These are phyloP conservation scores for Candida wancherniae DNA, from an alignment of 805 yeast genomes.

Conservation along the genomic window DNA sequence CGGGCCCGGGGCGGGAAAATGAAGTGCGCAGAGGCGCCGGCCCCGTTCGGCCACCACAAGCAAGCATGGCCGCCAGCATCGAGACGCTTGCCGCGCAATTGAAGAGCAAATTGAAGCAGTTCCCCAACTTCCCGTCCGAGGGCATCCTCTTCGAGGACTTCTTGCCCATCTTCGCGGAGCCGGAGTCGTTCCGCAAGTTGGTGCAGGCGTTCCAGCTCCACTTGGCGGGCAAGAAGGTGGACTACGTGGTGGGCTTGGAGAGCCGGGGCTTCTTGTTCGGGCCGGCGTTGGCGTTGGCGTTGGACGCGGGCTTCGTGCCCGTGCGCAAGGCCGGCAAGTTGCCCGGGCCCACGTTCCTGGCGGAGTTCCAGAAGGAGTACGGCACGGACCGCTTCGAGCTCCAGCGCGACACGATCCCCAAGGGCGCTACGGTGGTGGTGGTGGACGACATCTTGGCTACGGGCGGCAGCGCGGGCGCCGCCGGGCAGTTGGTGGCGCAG, in stretches of 20 bases:
- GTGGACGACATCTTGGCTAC: constrained; percentile 98
- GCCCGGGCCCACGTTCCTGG: constrained; percentile 77
- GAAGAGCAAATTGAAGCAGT: constrained; percentile 48
- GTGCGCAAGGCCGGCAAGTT: constrained; percentile 93
- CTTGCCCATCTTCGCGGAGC: constrained; percentile 85
- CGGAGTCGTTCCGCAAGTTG: constrained; percentile 74
- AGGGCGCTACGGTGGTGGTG: constrained; percentile 75
- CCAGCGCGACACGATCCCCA: constrained; percentile 75
- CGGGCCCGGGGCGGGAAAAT: not conserved
- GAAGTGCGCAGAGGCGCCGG: not conserved
- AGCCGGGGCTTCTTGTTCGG: constrained; percentile 97
- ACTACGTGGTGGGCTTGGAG: constrained; percentile 90
- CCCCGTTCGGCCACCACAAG: not conserved
- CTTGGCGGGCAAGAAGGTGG: constrained; percentile 63
- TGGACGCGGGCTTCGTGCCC: constrained; percentile 90
- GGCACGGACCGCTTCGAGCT: constrained; percentile 87
- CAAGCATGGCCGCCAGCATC: constrained; percentile 20
- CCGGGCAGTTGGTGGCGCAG: constrained; percentile 72
- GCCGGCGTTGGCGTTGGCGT: constrained; percentile 86
- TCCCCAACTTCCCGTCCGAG: constrained; percentile 90
- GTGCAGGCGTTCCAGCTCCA: constrained; percentile 77
- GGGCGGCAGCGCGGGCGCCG: constrained; percentile 94
- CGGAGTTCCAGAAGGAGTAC: constrained; percentile 83
- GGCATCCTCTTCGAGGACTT: constrained; percentile 96
- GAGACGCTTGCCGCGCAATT: constrained; percentile 34